These are phyloP conservation scores for Rhodotorula paludigena DNA, from an alignment of 768 basidiomycete species.

Conservation along the genomic window DNA sequence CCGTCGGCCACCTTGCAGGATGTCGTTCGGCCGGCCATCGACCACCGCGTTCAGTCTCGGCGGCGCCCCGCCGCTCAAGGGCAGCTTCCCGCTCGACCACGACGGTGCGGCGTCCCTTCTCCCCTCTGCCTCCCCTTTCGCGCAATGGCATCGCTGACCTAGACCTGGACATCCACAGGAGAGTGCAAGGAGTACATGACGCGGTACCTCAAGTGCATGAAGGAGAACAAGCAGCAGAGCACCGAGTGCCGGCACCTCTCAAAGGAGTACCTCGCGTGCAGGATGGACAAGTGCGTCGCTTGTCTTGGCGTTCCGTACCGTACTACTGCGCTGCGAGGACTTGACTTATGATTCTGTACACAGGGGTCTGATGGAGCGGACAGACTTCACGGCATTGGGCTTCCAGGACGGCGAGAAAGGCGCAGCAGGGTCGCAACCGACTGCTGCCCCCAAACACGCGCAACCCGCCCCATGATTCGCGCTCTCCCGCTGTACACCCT, in stretches of 20 bases:
- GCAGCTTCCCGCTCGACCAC: constrained; percentile 51
- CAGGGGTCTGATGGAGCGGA: constrained; percentile 49
- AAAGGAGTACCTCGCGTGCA: constrained; percentile 48
- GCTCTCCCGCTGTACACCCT: background rate
- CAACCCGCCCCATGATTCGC: background rate
- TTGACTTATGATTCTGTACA: background rate
- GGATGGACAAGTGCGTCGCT: constrained; percentile 50
- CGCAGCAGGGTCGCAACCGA: constrained; percentile 2
- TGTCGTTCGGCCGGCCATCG: constrained; percentile 49
- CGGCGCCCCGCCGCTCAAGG: constrained; percentile 44
- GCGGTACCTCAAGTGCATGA: constrained; percentile 49
- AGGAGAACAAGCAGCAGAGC: constrained; percentile 45
- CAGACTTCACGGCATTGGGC: constrained; percentile 48
- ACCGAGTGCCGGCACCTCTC: constrained; percentile 48
- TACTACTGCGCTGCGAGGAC: too few species aligned
- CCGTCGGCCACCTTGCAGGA: constrained; percentile 15
- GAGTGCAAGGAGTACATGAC: constrained; percentile 50
- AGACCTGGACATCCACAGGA: constrained; percentile 40
- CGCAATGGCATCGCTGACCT: background rate
- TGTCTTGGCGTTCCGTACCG: too few species aligned
- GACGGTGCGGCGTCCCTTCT: constrained; percentile 44
- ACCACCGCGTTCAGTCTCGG: constrained; percentile 45
- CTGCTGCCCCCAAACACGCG: constrained; percentile 21
- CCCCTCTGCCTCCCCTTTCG: background rate
- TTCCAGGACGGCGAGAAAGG: constrained; percentile 28